Conservation (phyloP, 768 basidiomycete species). For the Ramaria sp. region DNA sequence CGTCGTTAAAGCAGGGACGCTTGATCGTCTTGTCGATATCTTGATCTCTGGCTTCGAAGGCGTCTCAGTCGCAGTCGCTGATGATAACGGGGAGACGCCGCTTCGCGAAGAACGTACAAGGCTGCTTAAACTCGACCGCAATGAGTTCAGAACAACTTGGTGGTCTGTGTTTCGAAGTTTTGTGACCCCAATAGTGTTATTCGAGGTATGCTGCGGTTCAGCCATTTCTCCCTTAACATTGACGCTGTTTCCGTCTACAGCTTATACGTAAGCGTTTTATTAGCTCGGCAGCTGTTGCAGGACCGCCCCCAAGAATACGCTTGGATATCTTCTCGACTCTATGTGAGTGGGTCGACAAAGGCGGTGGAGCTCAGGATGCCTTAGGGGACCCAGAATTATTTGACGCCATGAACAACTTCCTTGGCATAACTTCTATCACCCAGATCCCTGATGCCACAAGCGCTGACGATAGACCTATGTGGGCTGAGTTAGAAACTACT, state of each 20-base stretch:
- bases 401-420: constrained; percentile 46
- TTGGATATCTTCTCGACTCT: constrained; percentile 54
- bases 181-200: constrained; percentile 70
- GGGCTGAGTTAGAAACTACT: constrained; percentile 34
- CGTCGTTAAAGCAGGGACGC: constrained; percentile 66
- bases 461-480: constrained; percentile 34
- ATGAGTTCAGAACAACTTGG: constrained; percentile 69
- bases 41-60: constrained; percentile 69
- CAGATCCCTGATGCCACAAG: constrained; percentile 23
- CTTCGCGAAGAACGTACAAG: constrained; percentile 64
- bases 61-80: constrained; percentile 70
- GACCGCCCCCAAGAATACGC: constrained; percentile 36
- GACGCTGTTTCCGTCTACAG: constrained; percentile 24
- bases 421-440: constrained; percentile 39
- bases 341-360: constrained; percentile 60
- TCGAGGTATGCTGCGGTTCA: constrained; percentile 48
- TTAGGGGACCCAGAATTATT: constrained; percentile 62
- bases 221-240: not conserved
- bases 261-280: constrained; percentile 68
- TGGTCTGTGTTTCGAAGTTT: constrained; percentile 80
- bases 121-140: constrained; percentile 60
- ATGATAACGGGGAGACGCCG: constrained; percentile 82
- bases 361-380: constrained; percentile 71
- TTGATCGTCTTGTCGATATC: constrained; percentile 63
- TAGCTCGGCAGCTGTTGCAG: constrained; percentile 31